Evolutionary conservation across 768 basidiomycete genomes (phyloP).

Genomic region (Hirschioporus abietinus): DNA sequence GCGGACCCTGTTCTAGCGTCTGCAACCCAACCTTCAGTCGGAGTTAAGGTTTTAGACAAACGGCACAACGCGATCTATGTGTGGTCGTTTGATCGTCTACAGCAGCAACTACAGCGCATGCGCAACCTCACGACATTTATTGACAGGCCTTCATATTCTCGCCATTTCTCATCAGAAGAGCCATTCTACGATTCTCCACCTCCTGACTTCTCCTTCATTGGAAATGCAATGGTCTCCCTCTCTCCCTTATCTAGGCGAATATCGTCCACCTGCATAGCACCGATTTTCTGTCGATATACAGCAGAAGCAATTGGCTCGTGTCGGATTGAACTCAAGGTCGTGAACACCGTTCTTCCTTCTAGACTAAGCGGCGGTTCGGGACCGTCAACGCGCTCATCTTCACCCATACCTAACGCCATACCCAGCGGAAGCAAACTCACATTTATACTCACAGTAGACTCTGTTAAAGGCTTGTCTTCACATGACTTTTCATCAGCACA

Average conservation of each 20-base stretch:
- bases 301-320: conserved; percentile 95
- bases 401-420: conserved; percentile 64
- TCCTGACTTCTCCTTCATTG: conserved; percentile 89
- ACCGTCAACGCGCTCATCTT: conserved; percentile 67
- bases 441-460: conserved; percentile 83
- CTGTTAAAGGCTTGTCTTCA: conserved; percentile 84
- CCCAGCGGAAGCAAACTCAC: conserved; percentile 73
- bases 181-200: conserved; percentile 88
- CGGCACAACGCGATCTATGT: conserved; percentile 81
- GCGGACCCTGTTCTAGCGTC: conserved; percentile 76
- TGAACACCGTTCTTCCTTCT: conserved; percentile 59
- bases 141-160: conserved; percentile 87
- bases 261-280: conserved; percentile 69
- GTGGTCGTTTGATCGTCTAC: conserved; percentile 87
- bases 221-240: conserved; percentile 78
- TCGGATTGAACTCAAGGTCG: conserved; percentile 76
- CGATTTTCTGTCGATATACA: conserved; percentile 92
- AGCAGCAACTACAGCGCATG: conserved; percentile 89
- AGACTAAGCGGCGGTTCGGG: conserved; percentile 57
- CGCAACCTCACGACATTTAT: conserved; percentile 86
- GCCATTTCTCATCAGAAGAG: conserved; percentile 90
- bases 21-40: conserved; percentile 74
- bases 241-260: conserved; percentile 73
- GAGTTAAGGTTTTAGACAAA: conserved; percentile 88
- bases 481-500: conserved; percentile 85